Percentiles rank a stretch among this genome's conserved stretches.
These are phyloP conservation scores for Aspergillus ibericus DNA, from an alignment of 2,329 filamentous ascomycete genomes.

Conservation along the genomic window DNA sequence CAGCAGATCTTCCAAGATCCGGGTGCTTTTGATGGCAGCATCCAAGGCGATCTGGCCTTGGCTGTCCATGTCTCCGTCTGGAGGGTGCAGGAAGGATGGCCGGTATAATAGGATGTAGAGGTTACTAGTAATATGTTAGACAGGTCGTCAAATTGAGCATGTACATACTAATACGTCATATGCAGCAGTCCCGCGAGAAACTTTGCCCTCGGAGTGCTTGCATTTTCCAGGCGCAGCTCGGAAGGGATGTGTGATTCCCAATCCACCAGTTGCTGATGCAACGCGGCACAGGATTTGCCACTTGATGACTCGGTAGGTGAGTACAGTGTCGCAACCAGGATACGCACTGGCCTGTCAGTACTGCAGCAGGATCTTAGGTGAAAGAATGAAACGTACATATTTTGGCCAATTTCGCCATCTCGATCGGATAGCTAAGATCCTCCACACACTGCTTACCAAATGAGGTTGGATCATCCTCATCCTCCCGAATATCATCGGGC, in stretches of 20 bases:
- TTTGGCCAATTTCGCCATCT: slow-evolving; percentile 42
- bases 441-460: slow-evolving; percentile 35
- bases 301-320: slow-evolving; percentile 25
- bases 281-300: slow-evolving; percentile 20
- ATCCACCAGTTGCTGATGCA: slow-evolving; percentile 35
- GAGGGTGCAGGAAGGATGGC: slow-evolving; percentile 41
- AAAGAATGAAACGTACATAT: slow-evolving; percentile 27
- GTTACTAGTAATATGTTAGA: slow-evolving; percentile 33
- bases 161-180: slow-evolving; percentile 47
- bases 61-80: slow-evolving; percentile 30
- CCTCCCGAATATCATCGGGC: slow-evolving; percentile 38
- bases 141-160: neutral
- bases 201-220: slow-evolving; percentile 31
- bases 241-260: slow-evolving; percentile 44
- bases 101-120: slow-evolving; percentile 49
- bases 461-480: slow-evolving; percentile 26
- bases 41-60: slow-evolving; percentile 44
- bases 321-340: slow-evolving; percentile 41
- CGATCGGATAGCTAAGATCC: slow-evolving; percentile 36
- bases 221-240: slow-evolving; percentile 34
- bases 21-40: slow-evolving; percentile 48
- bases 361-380: neutral
- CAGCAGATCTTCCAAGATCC: slow-evolving; percentile 52
- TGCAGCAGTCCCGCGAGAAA: slow-evolving; percentile 47
- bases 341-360: slow-evolving; percentile 1